Evolutionary conservation across 225 moss, liverwort and hornwort species (phyloP).

Genomic region (Marchantia polymorpha): DNA sequence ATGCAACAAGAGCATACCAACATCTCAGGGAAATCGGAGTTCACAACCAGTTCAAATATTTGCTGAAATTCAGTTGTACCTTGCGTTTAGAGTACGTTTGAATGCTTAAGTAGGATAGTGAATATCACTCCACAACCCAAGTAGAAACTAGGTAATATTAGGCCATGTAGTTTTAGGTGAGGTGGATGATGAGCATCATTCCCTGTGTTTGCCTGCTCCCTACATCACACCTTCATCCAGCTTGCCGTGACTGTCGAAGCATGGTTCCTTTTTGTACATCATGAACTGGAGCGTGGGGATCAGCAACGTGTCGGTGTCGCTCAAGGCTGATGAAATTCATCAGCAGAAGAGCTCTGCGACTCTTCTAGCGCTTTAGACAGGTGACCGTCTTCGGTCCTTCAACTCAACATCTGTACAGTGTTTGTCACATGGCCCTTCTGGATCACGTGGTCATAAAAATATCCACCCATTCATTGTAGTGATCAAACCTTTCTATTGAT

Average conservation of each 20-base stretch:
- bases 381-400: slow-evolving; percentile 4
- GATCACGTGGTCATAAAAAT: slow-evolving; percentile 10
- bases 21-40: slow-evolving; percentile 5
- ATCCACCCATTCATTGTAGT: slow-evolving; percentile 4
- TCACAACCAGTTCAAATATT: not conserved
- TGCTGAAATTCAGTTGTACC: slow-evolving; percentile 10
- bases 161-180: slow-evolving; percentile 13
- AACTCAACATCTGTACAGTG: slow-evolving; percentile 21
- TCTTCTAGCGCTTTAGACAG: slow-evolving; percentile 18
- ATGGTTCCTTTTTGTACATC: slow-evolving; percentile 6
- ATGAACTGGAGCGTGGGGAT: slow-evolving; percentile 9
- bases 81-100: not conserved
- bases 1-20: not conserved
- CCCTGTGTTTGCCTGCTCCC: slow-evolving; percentile 6
- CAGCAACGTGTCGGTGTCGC: not conserved
- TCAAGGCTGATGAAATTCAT: not conserved
- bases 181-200: slow-evolving; percentile 18
- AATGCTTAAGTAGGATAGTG: slow-evolving; percentile 7
- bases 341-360: slow-evolving; percentile 4
- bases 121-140: slow-evolving; percentile 4
- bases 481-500: too few species aligned
- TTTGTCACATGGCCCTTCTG: slow-evolving; percentile 5
- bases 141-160: slow-evolving; percentile 9
- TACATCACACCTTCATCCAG: not conserved
- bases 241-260: not conserved